Conservation (phyloP, 805 yeast genomes). For the Saturnispora quitensis region DNA sequence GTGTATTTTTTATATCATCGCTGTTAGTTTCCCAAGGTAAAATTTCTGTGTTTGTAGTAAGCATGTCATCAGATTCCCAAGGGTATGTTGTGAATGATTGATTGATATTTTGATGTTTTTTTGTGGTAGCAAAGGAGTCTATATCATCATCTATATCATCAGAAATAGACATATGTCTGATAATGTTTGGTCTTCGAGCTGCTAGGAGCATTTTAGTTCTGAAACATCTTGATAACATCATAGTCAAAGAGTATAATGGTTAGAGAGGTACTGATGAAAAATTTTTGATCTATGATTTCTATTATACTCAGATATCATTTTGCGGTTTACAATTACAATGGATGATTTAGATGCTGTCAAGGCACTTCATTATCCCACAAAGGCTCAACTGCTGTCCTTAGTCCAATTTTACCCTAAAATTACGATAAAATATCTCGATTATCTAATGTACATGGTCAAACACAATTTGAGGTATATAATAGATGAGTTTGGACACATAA, state of each 20-base stretch:
- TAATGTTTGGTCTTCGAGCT: not conserved
- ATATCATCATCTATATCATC: slow-evolving; percentile 4
- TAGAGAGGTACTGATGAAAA: not conserved
- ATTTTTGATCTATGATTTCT: not conserved
- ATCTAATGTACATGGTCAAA: not conserved
- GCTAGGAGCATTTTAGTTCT: not conserved
- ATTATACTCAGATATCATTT: not conserved
- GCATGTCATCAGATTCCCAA: not conserved
- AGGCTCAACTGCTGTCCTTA: not conserved
- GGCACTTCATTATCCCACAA: not conserved
- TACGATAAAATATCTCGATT: slow-evolving; percentile 2
- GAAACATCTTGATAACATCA: not conserved
- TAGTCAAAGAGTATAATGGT: not conserved
- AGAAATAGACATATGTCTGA: not conserved
- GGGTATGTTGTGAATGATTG: not conserved
- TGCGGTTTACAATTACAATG: not conserved
- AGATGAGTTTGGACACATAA: not conserved
- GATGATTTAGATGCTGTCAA: not conserved
- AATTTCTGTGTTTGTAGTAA: not conserved
- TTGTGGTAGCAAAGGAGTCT: not conserved
- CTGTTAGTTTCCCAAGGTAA: slow-evolving; percentile 11
- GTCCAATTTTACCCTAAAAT: slow-evolving; percentile 1
- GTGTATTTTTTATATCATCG: not conserved
- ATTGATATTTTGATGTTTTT: slow-evolving; percentile 9
- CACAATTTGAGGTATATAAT: not conserved